Conservation (phyloP, 129 eudicot species). For the Helianthus tuberosus region DNA sequence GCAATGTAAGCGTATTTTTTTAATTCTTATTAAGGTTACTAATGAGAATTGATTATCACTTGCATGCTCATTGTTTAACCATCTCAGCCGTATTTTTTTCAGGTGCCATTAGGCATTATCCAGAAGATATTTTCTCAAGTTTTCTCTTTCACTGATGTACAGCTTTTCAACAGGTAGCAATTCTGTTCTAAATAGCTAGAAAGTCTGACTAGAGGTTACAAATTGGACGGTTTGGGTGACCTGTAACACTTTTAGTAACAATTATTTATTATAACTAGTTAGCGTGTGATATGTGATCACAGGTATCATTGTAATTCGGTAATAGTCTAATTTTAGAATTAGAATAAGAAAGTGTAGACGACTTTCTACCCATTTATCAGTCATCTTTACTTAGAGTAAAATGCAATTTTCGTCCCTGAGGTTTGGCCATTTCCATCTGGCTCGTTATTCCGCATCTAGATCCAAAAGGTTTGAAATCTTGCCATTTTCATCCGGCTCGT, state of each 20-base stretch:
- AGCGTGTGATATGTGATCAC: background rate
- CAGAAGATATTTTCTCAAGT: constrained; percentile 56
- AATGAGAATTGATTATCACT: background rate
- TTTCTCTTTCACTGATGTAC: constrained; percentile 62
- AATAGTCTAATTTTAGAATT: background rate
- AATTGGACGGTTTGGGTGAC: too few species aligned
- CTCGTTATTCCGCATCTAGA: too few species aligned
- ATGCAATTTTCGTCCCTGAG: too few species aligned
- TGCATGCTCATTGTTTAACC: constrained; percentile 26
- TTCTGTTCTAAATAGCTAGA: too few species aligned
- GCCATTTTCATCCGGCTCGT: too few species aligned
- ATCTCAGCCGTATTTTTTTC: constrained; percentile 25
- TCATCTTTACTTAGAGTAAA: too few species aligned
- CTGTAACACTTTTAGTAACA: background rate
- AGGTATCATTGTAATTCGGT: background rate
- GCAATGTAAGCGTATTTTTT: constrained; percentile 45
- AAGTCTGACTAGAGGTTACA: too few species aligned
- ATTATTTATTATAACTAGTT: background rate
- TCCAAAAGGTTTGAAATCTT: too few species aligned
- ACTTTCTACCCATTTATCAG: too few species aligned
- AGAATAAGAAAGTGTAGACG: background rate
- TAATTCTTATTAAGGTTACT: background rate
- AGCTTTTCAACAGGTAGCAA: constrained; percentile 80
- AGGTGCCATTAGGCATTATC: constrained; percentile 75
- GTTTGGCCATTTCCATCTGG: too few species aligned